Evolutionary conservation across 108 stramenopile species (phyloP), one percentile per base, ranked within the genome.

Genomic region (Mediolabrus comicus): DNA sequence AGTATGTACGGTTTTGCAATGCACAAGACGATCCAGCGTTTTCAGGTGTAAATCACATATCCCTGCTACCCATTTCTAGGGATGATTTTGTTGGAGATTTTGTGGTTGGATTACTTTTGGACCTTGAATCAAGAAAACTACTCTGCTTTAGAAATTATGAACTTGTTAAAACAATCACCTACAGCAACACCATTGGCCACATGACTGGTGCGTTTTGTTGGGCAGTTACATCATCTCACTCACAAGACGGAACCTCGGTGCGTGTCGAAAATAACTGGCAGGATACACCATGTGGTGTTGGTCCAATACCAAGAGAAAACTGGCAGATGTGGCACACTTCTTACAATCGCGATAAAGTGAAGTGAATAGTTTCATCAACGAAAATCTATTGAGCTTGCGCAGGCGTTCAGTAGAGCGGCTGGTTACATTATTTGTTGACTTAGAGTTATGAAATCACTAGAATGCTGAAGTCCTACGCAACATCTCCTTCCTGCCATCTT

Each of bases 161-260:
- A 62, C 39, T 25, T 8, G 36, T 62, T 19, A 22, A 49, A 24
- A 7, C 7, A 49, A 22, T 22, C 17, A n/a, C 8, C 4, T 22
- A 1, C 19, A 17, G 5, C 5, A 19, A 13, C 2, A 38, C 16
- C 28, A 58, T 13, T 29, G 38, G 12, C 12, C 3, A 28, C 19
- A 22, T 25, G 3, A 55, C 4, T 29, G 57, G 60, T 25, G 39
- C 28, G 9, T 62, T 41, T 27, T 62, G 61, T n/a, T 62, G 61
- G 61, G 61, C 61, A 12, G 61, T 62, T 9, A 38, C 41, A 27
- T 28, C 41, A 22, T 3, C 41, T 14, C 41, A 49, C 22, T 8
- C 19, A 9, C 46, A 49, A 49, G 22, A 49, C 22, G 9, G 46
- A 49, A 22, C 22, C 22, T 17, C 46, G 22, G 22, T 49, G 3